Percentiles rank a stretch among this genome's conserved stretches.
Evolutionary conservation across 2,329 filamentous ascomycete species (phyloP).

Genomic region (Oidium heveae): DNA sequence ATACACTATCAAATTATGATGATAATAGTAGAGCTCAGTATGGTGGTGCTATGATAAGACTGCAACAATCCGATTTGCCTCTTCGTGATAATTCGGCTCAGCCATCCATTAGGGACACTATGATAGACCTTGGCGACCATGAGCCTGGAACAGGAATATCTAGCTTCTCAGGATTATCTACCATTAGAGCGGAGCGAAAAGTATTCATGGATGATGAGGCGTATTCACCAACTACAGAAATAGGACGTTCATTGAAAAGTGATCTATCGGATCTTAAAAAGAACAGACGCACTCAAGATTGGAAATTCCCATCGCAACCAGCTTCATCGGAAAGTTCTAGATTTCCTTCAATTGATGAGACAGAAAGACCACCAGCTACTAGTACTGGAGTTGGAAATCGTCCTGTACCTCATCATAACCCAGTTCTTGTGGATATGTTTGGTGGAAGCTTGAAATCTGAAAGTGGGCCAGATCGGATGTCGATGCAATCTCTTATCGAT

Average conservation of each 20-base stretch:
- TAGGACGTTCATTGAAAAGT: slow-evolving; percentile 26
- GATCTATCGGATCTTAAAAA: slow-evolving; percentile 29
- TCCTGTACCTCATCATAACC: slow-evolving; percentile 25
- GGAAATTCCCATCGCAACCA: slow-evolving; percentile 30
- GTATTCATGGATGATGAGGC: slow-evolving; percentile 8
- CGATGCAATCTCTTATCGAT: slow-evolving; percentile 20
- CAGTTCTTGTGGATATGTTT: slow-evolving; percentile 20
- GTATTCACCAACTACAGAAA: slow-evolving; percentile 14
- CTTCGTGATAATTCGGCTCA: slow-evolving; percentile 28
- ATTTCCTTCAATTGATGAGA: slow-evolving; percentile 19
- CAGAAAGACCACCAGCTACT: slow-evolving; percentile 8
- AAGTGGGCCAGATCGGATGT: slow-evolving; percentile 6
- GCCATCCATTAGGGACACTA: slow-evolving; percentile 28
- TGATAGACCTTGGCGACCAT: slow-evolving; percentile 39
- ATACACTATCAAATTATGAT: slow-evolving; percentile 37
- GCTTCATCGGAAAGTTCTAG: slow-evolving; percentile 26
- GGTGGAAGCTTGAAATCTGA: slow-evolving; percentile 3
- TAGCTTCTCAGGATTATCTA: slow-evolving; percentile 34
- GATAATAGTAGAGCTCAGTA: slow-evolving; percentile 38
- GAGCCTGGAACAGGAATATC: slow-evolving; percentile 29
- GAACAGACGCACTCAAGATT: slow-evolving; percentile 27
- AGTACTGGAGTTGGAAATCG: slow-evolving; percentile 15
- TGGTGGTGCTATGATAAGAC: slow-evolving; percentile 16
- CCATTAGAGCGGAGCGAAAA: slow-evolving; percentile 19
- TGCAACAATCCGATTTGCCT: slow-evolving; percentile 27